Percentiles rank a stretch among this genome's conserved stretches.
Evolutionary conservation across 2,329 filamentous ascomycete species (phyloP).

Genomic region (Zymoseptoria ardabiliae): DNA sequence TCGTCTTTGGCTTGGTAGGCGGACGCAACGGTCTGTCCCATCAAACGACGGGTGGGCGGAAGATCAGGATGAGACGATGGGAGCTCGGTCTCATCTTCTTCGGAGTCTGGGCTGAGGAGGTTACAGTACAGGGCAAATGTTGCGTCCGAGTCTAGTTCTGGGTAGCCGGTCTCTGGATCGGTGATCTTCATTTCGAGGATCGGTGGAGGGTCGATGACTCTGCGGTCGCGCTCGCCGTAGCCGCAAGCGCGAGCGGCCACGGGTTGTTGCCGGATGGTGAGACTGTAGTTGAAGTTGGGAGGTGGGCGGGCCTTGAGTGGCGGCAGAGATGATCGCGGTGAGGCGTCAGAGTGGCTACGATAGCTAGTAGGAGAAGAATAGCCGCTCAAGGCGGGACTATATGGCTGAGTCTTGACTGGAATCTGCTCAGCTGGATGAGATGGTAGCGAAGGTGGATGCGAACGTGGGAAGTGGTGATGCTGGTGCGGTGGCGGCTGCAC

Average conservation of each 20-base stretch:
- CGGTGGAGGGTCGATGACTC: slow-evolving; percentile 76
- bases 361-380: slow-evolving; percentile 19
- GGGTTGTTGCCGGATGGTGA: slow-evolving; percentile 69
- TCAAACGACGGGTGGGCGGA: slow-evolving; percentile 64
- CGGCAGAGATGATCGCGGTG: slow-evolving; percentile 18
- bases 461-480: slow-evolving; percentile 7
- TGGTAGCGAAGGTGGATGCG: slow-evolving; percentile 4
- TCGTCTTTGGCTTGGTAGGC: slow-evolving; percentile 73
- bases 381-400: slow-evolving; percentile 14
- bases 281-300: slow-evolving; percentile 35
- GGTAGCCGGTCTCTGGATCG: slow-evolving; percentile 47
- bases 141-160: slow-evolving; percentile 58
- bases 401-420: slow-evolving; percentile 6
- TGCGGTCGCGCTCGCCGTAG: slow-evolving; percentile 72
- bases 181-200: slow-evolving; percentile 68
- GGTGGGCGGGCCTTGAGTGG: slow-evolving; percentile 3
- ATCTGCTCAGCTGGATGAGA: slow-evolving; percentile 4
- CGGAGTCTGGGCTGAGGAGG: slow-evolving; percentile 63
- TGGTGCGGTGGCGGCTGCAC: slow-evolving; percentile 4
- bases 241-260: slow-evolving; percentile 71
- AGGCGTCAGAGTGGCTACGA: slow-evolving; percentile 18
- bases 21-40: slow-evolving; percentile 71
- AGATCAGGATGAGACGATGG: slow-evolving; percentile 43
- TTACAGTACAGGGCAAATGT: slow-evolving; percentile 58
- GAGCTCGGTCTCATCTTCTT: slow-evolving; percentile 58